phyloP scores from a whole-genome alignment of 2,329 filamentous ascomycete species.

The Aspergillus transmontanensis region DNA sequence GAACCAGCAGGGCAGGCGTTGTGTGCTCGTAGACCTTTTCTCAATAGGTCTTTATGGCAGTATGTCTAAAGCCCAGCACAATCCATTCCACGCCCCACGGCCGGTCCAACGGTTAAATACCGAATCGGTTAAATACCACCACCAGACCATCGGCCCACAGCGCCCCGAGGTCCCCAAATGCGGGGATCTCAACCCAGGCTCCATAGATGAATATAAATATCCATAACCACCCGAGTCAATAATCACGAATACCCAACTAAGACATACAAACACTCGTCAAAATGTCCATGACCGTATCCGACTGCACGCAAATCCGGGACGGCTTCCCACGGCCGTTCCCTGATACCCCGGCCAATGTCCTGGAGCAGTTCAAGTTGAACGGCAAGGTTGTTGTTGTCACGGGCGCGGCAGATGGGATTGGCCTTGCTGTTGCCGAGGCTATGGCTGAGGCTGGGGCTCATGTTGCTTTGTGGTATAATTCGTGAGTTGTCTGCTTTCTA shows the following conservation, averaged over 20 bases:
- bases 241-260: not conserved
- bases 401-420: slow-evolving; percentile 52
- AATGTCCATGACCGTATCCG: slow-evolving; percentile 45
- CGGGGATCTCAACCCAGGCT: not conserved
- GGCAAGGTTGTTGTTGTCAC: slow-evolving; percentile 47
- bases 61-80: not conserved
- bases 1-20: too few relatives aligned
- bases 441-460: slow-evolving; percentile 50
- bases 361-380: slow-evolving; percentile 48
- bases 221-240: not conserved
- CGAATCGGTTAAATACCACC: not conserved
- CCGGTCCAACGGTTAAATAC: not conserved
- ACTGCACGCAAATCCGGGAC: slow-evolving; percentile 31
- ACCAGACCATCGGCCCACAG: not conserved
- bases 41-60: too few relatives aligned
- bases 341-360: slow-evolving; percentile 45
- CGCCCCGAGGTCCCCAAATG: not conserved
- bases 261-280: slow-evolving; percentile 5
- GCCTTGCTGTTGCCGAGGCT: slow-evolving; percentile 47
- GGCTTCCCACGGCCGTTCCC: slow-evolving; percentile 45
- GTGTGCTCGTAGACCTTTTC: too few relatives aligned
- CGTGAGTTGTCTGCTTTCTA: slow-evolving; percentile 21
- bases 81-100: too few relatives aligned
- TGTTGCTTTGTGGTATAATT: slow-evolving; percentile 47
- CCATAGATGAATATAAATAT: not conserved